A percentile compares a stretch with the other conserved stretches of the same genome.
Evolutionary conservation across 2,329 filamentous ascomycete species (phyloP).

Genomic region (Clonostachys byssicola): DNA sequence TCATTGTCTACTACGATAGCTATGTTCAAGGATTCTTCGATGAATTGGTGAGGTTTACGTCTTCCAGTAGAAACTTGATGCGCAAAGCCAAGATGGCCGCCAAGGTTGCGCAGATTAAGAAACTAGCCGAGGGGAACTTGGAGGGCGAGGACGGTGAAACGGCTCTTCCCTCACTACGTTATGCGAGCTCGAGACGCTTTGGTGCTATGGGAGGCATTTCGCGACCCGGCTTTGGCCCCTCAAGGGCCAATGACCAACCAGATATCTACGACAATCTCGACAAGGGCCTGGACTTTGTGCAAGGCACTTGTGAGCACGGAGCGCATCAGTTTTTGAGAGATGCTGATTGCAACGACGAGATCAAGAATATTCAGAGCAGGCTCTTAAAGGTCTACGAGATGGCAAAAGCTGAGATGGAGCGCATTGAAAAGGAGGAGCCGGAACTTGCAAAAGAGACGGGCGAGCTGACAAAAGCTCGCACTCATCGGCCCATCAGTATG

Average conservation of each 20-base stretch:
- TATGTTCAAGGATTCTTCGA: conserved; percentile 82
- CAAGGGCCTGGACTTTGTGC: conserved; percentile 73
- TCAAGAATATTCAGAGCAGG: conserved; percentile 63
- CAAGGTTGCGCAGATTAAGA: conserved; percentile 63
- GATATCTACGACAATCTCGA: conserved; percentile 72
- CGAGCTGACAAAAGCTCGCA: conserved; percentile 37
- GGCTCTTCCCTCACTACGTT: conserved; percentile 30
- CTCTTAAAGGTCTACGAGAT: conserved; percentile 60
- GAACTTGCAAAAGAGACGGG: conserved; percentile 29
- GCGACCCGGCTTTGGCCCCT: conserved; percentile 13
- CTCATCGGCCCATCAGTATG: conserved; percentile 48
- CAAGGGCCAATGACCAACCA: conserved; percentile 11
- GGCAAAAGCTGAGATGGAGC: conserved; percentile 55
- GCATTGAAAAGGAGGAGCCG: conserved; percentile 48
- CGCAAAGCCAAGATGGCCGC: conserved; percentile 85
- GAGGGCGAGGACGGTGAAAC: conserved; percentile 24
- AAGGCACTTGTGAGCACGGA: conserved; percentile 78
- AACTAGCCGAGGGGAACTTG: conserved; percentile 47
- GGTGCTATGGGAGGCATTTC: conserved; percentile 18
- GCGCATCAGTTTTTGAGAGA: conserved; percentile 88
- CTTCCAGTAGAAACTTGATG: conserved; percentile 75
- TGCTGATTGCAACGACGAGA: conserved; percentile 76
- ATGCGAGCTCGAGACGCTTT: conserved; percentile 29
- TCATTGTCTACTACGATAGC: conserved; percentile 90
- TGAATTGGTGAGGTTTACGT: conserved; percentile 75